Evolutionary conservation across 192 early-diverging fungal species (phyloP).

Genomic region (Coemansia reversa): DNA sequence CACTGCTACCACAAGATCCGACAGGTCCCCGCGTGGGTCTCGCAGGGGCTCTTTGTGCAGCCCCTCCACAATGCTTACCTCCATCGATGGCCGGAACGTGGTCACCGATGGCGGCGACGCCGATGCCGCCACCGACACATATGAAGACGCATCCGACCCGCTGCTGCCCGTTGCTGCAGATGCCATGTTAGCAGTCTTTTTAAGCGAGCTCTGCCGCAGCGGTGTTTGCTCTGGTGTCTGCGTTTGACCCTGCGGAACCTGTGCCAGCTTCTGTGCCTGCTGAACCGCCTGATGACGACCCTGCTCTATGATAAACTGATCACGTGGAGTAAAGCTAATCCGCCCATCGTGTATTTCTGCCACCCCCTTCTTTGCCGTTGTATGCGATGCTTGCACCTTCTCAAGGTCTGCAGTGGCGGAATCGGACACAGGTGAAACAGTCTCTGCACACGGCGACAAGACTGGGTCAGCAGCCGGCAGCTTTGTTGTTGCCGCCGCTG

Average conservation of each 20-base stretch:
- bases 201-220: conserved; percentile 9
- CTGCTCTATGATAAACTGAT: conserved; percentile 22
- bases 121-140: conserved; percentile 9
- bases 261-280: too few species aligned
- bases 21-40: conserved; percentile 42
- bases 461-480: too few species aligned
- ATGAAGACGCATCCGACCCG: conserved; percentile 5
- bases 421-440: too few species aligned
- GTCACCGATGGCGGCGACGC: conserved; percentile 2
- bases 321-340: conserved; percentile 34
- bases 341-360: conserved; percentile 26
- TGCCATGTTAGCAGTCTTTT: background rate
- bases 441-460: too few species aligned
- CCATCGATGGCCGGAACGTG: conserved; percentile 17
- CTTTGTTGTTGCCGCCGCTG: too few species aligned
- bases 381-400: background rate
- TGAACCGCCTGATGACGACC: background rate
- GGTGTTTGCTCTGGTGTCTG: background rate
- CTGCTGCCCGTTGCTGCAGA: background rate
- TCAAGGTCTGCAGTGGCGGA: too few species aligned
- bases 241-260: conserved; percentile 2
- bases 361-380: background rate
- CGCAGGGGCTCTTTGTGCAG: conserved; percentile 38
- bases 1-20: conserved; percentile 19
- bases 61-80: conserved; percentile 29